Percentiles rank a stretch among this genome's conserved stretches.
phyloP scores from a whole-genome alignment of 2,329 filamentous ascomycete genomes.

The Pestalotiopsis sp. region DNA sequence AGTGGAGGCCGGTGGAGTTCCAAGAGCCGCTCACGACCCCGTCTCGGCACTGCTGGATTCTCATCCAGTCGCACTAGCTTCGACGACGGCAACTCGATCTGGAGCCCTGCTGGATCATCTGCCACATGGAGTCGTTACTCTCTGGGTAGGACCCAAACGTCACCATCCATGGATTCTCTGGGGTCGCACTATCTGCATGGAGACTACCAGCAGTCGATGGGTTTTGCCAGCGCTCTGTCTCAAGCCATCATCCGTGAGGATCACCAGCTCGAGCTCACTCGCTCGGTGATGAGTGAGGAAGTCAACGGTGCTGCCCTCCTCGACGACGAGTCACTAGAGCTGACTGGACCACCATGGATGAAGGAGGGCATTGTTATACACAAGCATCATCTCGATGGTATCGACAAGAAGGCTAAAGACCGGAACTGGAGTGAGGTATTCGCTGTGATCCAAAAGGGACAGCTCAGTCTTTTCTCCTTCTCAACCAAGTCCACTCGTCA shows the following conservation, averaged over 20 bases:
- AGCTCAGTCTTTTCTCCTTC: slow-evolving; percentile 93
- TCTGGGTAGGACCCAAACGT: slow-evolving; percentile 85
- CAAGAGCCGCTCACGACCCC: slow-evolving; percentile 81
- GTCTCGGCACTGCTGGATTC: slow-evolving; percentile 77
- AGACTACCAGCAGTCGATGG: slow-evolving; percentile 94
- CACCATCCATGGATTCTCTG: slow-evolving; percentile 90
- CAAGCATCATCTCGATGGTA: slow-evolving; percentile 90
- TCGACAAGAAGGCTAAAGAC: slow-evolving; percentile 91
- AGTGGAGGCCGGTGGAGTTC: slow-evolving; percentile 75
- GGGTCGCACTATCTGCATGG: slow-evolving; percentile 73
- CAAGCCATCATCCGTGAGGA: slow-evolving; percentile 96
- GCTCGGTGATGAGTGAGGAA: slow-evolving; percentile 62
- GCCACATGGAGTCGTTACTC: slow-evolving; percentile 96
- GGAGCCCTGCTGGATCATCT: slow-evolving; percentile 83
- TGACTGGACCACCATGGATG: slow-evolving; percentile 94
- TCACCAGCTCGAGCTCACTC: slow-evolving; percentile 54
- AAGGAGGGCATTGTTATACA: slow-evolving; percentile 96
- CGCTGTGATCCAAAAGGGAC: slow-evolving; percentile 93
- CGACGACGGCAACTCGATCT: slow-evolving; percentile 86
- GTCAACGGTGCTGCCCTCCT: slow-evolving; percentile 67
- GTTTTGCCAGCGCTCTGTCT: slow-evolving; percentile 94
- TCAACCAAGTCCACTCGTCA: slow-evolving; percentile 76
- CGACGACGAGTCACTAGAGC: slow-evolving; percentile 89
- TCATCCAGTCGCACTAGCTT: slow-evolving; percentile 93
- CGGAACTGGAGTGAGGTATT: slow-evolving; percentile 95